phyloP scores from a whole-genome alignment of 2,329 filamentous ascomycete genomes.

The Ascochyta fabae region DNA sequence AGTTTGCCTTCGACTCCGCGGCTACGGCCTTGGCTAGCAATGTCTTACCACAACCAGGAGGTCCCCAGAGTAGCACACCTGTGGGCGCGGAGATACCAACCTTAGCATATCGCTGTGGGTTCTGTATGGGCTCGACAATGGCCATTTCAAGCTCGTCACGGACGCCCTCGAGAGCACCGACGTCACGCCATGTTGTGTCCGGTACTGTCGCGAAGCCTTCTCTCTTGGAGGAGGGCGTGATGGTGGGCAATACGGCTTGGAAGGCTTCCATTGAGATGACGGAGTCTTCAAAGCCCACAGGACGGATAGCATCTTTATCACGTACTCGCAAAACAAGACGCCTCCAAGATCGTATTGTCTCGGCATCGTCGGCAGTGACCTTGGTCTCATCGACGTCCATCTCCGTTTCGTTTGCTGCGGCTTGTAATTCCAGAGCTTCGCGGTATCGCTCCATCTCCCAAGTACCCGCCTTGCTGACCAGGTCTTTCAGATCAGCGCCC shows the following conservation, averaged over 20 bases:
- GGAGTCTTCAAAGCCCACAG: constrained; percentile 61
- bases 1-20: constrained; percentile 94
- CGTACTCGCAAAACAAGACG: constrained; percentile 60
- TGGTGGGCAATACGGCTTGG: constrained; percentile 72
- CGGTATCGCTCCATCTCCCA: constrained; percentile 69
- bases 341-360: constrained; percentile 38
- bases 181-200: constrained; percentile 89
- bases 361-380: constrained; percentile 20
- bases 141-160: constrained; percentile 82
- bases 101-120: constrained; percentile 76
- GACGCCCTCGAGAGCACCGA: constrained; percentile 81
- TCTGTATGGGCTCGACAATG: constrained; percentile 87
- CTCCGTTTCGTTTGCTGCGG: constrained; percentile 43
- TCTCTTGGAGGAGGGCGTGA: constrained; percentile 82
- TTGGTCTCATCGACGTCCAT: constrained; percentile 60
- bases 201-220: constrained; percentile 96
- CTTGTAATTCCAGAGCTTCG: constrained; percentile 56
- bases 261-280: constrained; percentile 73
- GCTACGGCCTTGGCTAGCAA: constrained; percentile 95
- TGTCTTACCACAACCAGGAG: constrained; percentile 95
- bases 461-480: constrained; percentile 69
- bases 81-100: constrained; percentile 82
- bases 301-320: constrained; percentile 57
- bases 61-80: constrained; percentile 93
- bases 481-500: constrained; percentile 81